Evolutionary conservation across 2,329 filamentous ascomycete genomes (phyloP), one percentile per base, ranked within the genome.

Genomic region (Nigrospora osmanthi): DNA sequence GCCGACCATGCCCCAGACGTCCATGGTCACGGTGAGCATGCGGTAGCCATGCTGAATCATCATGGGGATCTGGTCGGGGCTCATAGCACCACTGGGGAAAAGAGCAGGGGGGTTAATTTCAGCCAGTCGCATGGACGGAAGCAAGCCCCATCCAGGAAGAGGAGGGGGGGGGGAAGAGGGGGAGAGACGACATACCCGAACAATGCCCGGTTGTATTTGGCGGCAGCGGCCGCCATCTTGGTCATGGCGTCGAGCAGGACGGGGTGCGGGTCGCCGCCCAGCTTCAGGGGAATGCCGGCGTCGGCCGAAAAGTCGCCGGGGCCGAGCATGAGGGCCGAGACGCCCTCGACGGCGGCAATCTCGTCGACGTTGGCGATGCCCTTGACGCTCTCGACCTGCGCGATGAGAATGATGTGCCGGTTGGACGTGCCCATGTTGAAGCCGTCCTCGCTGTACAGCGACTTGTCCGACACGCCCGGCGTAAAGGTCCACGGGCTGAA

Each of bases 1-100:
- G 11, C 43, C 41, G 4, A 46, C 44, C 3, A 52, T 16, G n/a
- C 42, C 46, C 50, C 50, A 52, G 2, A 46, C 35, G 34, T 52
- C 48, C 34, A 50, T 47, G 13, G 35, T 30, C 11, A 52, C 46
- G 11, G 40, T 42, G 16, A 52, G 45, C 12, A 33, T 36, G 30
- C 35, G n/a, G 45, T 43, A 51, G 37, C 50, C 48, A 16, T 40
- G 23, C 34, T 42, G 9, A 19, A 52, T 42, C 48, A 52, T 35
- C 44, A 45, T 45, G 17, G 46, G 46, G 13, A 47, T 31, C 41
- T 45, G 42, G 7, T 38, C 40, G 11, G 43, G 48, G 81, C 86
- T 13, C 62, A 85, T 16, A 75, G 76, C 52, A 71, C 80, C 16
- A 66, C 71, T 30, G 60, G 64, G 68, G 12, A 63, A 76, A 35